phyloP scores from a whole-genome alignment of 495 filamentous ascomycete genomes.

The Baudoinia panamericana region DNA sequence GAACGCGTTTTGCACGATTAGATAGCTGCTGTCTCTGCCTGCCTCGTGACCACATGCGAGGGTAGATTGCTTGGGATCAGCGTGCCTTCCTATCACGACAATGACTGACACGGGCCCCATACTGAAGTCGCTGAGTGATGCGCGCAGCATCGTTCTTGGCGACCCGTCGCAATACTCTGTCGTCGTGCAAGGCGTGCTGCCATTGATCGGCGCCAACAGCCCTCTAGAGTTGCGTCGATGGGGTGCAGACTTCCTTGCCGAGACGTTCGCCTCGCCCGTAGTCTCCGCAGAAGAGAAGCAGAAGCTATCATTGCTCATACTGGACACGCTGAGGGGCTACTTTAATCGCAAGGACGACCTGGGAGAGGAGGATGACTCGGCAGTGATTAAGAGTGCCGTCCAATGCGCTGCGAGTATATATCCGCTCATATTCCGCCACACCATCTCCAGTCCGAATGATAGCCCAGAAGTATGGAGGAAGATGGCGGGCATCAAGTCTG shows the following conservation, averaged over 20 bases:
- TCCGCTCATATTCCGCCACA: constrained; percentile 77
- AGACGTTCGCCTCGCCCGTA: constrained; percentile 81
- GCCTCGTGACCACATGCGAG: background rate
- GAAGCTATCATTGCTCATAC: constrained; percentile 51
- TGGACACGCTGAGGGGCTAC: constrained; percentile 62
- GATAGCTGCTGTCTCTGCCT: constrained; percentile 1
- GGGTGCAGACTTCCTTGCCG: constrained; percentile 91
- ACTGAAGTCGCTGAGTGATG: constrained; percentile 67
- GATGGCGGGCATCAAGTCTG: constrained; percentile 78
- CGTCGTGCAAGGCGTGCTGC: constrained; percentile 78
- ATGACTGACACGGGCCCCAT: constrained; percentile 8
- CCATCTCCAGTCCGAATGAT: constrained; percentile 71
- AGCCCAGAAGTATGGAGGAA: constrained; percentile 61
- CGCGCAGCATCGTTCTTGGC: constrained; percentile 72
- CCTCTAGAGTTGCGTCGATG: constrained; percentile 76
- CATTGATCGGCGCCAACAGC: constrained; percentile 66
- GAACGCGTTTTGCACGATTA: background rate
- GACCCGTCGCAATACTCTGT: constrained; percentile 75
- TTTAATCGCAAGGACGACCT: constrained; percentile 46
- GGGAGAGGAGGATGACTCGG: constrained; percentile 46
- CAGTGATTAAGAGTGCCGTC: constrained; percentile 67
- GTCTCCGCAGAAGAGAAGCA: constrained; percentile 62
- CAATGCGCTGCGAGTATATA: constrained; percentile 83
- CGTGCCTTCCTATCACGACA: background rate
- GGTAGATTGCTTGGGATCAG: background rate